Conservation (phyloP, 306 rosid genomes). For the Gleditsia sinensis region DNA sequence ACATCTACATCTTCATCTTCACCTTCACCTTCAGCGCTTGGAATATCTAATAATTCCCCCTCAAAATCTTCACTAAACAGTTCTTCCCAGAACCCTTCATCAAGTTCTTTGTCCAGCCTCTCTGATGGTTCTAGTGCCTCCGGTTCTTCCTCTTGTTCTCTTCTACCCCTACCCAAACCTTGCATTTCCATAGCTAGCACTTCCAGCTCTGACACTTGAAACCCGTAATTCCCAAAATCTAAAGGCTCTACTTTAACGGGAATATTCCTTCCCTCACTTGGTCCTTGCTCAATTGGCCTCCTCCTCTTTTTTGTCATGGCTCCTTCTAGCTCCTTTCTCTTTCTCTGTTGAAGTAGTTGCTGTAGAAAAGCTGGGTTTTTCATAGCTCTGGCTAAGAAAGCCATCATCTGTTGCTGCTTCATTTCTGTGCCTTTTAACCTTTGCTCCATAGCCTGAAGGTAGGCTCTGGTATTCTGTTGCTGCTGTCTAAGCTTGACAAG, state of each 20-base stretch:
- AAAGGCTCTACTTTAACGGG: slow-evolving; percentile 53
- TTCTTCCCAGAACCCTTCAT: slow-evolving; percentile 68
- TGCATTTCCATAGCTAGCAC: slow-evolving; percentile 90
- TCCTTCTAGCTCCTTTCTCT: slow-evolving; percentile 65
- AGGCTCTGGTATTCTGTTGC: slow-evolving; percentile 73
- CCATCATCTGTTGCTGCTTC: slow-evolving; percentile 92
- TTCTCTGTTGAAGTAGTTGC: slow-evolving; percentile 67
- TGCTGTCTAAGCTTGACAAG: slow-evolving; percentile 85
- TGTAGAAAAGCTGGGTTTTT: slow-evolving; percentile 76
- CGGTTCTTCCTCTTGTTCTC: slow-evolving; percentile 45
- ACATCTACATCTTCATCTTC: slow-evolving; percentile 67
- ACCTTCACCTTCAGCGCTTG: slow-evolving; percentile 31
- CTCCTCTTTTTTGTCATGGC: slow-evolving; percentile 79
- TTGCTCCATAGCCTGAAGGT: slow-evolving; percentile 70
- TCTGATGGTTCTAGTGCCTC: slow-evolving; percentile 44
- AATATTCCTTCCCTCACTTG: slow-evolving; percentile 29
- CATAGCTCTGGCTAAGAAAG: slow-evolving; percentile 89
- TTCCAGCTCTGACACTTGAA: slow-evolving; percentile 75
- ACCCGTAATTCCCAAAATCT: slow-evolving; percentile 46
- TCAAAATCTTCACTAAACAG: slow-evolving; percentile 53
- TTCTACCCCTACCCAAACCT: slow-evolving; percentile 59
- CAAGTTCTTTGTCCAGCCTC: slow-evolving; percentile 66
- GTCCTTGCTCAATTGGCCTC: slow-evolving; percentile 76
- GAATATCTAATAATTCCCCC: slow-evolving; percentile 44
- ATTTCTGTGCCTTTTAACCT: slow-evolving; percentile 68